These are phyloP conservation scores for Malus orientalis DNA, from an alignment of 306 rosid genomes.

Conservation along the genomic window DNA sequence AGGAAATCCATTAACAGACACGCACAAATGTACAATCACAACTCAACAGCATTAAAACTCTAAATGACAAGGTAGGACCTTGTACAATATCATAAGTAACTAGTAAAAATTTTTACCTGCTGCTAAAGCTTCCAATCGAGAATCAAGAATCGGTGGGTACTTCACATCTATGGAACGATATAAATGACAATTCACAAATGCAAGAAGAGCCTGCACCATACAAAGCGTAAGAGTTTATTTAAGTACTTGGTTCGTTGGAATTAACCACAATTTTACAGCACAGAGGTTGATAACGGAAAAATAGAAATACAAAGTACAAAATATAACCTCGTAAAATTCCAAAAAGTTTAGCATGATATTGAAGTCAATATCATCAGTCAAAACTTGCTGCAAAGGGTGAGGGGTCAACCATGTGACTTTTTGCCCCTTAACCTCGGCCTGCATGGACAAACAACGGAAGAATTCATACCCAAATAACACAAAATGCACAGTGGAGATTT, in stretches of 20 bases:
- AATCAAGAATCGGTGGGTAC: constrained; percentile 85
- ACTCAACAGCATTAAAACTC: constrained; percentile 1
- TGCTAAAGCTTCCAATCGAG: constrained; percentile 69
- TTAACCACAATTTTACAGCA: background rate
- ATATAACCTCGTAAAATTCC: constrained; percentile 70
- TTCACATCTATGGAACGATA: constrained; percentile 69
- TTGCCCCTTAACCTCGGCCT: constrained; percentile 84
- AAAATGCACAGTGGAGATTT: background rate
- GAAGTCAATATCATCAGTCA: constrained; percentile 69
- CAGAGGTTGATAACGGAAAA: background rate
- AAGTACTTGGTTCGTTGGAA: background rate
- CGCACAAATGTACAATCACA: background rate
- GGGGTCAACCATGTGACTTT: constrained; percentile 84
- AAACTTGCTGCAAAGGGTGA: constrained; percentile 84
- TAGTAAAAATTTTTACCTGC: constrained; percentile 37
- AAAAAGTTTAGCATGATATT: constrained; percentile 63
- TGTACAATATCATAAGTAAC: background rate
- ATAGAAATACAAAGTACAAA: background rate
- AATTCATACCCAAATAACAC: background rate
- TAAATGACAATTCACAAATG: constrained; percentile 63
- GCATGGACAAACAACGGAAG: constrained; percentile 23
- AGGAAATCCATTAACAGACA: background rate
- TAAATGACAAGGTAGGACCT: background rate
- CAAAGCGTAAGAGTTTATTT: background rate
- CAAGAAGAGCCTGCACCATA: constrained; percentile 59